These are phyloP conservation scores for Ceratocystis papillata DNA, from an alignment of 2,329 filamentous ascomycete species.

Conservation along the genomic window DNA sequence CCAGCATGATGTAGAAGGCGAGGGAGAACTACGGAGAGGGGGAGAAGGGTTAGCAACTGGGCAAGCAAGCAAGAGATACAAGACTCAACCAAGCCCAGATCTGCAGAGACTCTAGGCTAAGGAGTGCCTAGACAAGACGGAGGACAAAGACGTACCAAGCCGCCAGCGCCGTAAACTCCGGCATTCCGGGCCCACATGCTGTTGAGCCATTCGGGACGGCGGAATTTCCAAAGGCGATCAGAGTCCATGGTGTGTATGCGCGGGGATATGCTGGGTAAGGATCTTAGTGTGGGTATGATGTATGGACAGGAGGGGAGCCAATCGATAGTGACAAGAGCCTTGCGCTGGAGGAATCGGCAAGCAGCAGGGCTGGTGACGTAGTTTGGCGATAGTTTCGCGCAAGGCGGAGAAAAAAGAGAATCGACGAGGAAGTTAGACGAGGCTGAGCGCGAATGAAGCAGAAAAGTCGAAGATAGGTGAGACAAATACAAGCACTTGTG, in stretches of 20 bases:
- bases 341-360: conserved; percentile 4
- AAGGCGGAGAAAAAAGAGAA: conserved; percentile 3
- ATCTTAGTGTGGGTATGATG: neutral
- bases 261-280: neutral
- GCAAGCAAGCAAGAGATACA: neutral
- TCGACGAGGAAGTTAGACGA: neutral
- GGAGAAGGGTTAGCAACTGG: neutral
- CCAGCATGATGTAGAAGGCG: conserved; percentile 58
- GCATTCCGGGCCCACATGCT: conserved; percentile 52
- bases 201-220: conserved; percentile 56
- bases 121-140: neutral
- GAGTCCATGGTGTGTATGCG: conserved; percentile 42
- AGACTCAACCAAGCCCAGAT: too few species aligned
- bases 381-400: conserved; percentile 12
- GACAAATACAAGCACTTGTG: neutral
- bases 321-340: neutral
- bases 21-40: conserved; percentile 47
- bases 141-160: conserved; percentile 41
- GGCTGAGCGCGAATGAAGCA: neutral
- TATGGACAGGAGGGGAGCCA: neutral
- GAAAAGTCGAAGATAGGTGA: neutral
- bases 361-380: conserved; percentile 18
- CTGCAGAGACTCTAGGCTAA: neutral
- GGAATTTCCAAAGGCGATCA: conserved; percentile 57
- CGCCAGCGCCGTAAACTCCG: conserved; percentile 53